phyloP scores from a whole-genome alignment of 345 rosid species.

The Rubroshorea leprosula region DNA sequence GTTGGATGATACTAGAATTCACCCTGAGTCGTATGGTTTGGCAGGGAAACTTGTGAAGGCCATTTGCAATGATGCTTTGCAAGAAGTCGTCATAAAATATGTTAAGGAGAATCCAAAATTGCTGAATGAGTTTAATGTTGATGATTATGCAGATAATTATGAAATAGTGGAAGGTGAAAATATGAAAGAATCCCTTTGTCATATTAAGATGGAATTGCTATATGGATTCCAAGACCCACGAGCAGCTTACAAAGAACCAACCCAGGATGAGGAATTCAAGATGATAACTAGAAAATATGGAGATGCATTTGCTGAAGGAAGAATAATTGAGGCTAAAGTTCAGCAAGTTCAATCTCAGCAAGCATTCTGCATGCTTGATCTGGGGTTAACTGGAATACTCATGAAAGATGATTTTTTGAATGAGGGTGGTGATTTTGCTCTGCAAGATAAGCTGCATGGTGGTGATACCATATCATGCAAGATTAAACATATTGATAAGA shows the following conservation, averaged over 20 bases:
- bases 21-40: slow-evolving; percentile 91
- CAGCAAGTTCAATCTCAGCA: slow-evolving; percentile 60
- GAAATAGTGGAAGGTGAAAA: slow-evolving; percentile 28
- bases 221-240: slow-evolving; percentile 92
- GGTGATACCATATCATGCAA: slow-evolving; percentile 81
- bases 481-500: slow-evolving; percentile 73
- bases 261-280: slow-evolving; percentile 75
- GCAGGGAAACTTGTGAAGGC: slow-evolving; percentile 86
- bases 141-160: slow-evolving; percentile 30
- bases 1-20: slow-evolving; percentile 90
- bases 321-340: slow-evolving; percentile 74
- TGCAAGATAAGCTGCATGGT: slow-evolving; percentile 69
- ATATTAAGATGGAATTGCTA: slow-evolving; percentile 63
- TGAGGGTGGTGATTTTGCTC: slow-evolving; percentile 72
- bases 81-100: slow-evolving; percentile 75
- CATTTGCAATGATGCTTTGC: slow-evolving; percentile 70
- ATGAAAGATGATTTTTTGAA: slow-evolving; percentile 78
- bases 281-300: slow-evolving; percentile 94
- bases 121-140: slow-evolving; percentile 51
- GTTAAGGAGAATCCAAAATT: slow-evolving; percentile 70
- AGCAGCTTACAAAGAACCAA: slow-evolving; percentile 62
- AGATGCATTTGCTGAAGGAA: slow-evolving; percentile 80
- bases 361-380: slow-evolving; percentile 81
- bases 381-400: slow-evolving; percentile 87
- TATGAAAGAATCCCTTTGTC: slow-evolving; percentile 60